Evolutionary conservation across 2,329 filamentous ascomycete genomes (phyloP).

Genomic region (Pseudogymnoascus sp.): DNA sequence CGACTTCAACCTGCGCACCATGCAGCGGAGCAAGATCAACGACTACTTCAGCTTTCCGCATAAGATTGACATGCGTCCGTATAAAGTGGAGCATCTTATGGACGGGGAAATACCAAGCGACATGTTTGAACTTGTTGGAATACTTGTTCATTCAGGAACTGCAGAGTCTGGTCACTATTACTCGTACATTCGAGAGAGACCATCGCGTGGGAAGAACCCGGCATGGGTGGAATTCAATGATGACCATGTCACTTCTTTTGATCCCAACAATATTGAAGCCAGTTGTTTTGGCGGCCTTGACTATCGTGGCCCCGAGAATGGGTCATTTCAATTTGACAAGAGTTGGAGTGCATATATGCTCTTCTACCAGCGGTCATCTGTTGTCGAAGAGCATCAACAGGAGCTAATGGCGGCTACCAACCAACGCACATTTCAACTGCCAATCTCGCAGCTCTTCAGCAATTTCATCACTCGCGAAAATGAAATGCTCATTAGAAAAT

Average conservation of each 20-base stretch:
- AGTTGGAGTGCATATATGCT: conserved; percentile 92
- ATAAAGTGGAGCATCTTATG: conserved; percentile 78
- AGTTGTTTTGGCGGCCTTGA: conserved; percentile 74
- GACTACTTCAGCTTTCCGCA: conserved; percentile 85
- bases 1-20: conserved; percentile 68
- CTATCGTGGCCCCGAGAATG: conserved; percentile 39
- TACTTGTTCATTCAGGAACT: conserved; percentile 87
- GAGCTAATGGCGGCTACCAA: conserved; percentile 33
- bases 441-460: conserved; percentile 39
- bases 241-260: conserved; percentile 68
- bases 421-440: conserved; percentile 38
- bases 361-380: conserved; percentile 80
- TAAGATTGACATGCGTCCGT: conserved; percentile 78
- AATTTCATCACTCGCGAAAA: conserved; percentile 66
- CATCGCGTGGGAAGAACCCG: conserved; percentile 40
- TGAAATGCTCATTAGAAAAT: conserved; percentile 62
- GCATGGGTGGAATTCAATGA: conserved; percentile 93
- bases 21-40: conserved; percentile 87
- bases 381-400: conserved; percentile 48
- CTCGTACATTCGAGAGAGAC: conserved; percentile 81
- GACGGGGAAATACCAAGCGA: conserved; percentile 57
- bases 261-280: conserved; percentile 62
- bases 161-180: conserved; percentile 96
- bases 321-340: conserved; percentile 52
- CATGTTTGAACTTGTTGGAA: conserved; percentile 85